Conservation (phyloP, 176 grass and related monocot species). For the Cocos nucifera region DNA sequence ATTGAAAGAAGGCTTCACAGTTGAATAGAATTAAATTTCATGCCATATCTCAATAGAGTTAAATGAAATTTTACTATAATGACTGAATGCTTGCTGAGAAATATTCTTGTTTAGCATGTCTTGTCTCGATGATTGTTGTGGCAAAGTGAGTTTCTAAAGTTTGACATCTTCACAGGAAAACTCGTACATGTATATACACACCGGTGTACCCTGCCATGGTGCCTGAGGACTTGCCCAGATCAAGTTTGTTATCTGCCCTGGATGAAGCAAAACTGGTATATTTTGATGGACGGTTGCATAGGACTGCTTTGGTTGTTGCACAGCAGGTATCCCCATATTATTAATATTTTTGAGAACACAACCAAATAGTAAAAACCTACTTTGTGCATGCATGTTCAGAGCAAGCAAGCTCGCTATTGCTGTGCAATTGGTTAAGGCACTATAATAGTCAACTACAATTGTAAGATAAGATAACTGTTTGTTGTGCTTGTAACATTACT, state of each 20-base stretch:
- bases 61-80: conserved; percentile 2
- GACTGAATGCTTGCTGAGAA: background rate
- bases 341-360: background rate
- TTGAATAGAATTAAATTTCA: background rate
- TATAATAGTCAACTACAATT: no score
- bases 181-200: conserved; percentile 42
- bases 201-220: conserved; percentile 30
- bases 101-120: no score
- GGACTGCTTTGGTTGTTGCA: conserved; percentile 26
- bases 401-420: no score
- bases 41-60: background rate
- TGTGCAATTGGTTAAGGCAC: no score
- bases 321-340: conserved; percentile 26
- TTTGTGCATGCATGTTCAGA: no score
- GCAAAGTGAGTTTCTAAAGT: no score
- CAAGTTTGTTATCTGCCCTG: conserved; percentile 27
- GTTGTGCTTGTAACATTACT: no score
- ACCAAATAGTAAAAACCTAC: no score
- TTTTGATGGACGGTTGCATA: conserved; percentile 34
- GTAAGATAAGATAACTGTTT: no score
- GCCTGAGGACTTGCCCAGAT: conserved; percentile 22
- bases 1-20: no score
- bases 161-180: conserved; percentile 25
- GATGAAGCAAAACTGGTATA: conserved; percentile 34
- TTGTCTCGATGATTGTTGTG: no score